Percentiles rank a stretch among this genome's conserved stretches.
Evolutionary conservation across 75 land plant genomes (phyloP).

Genomic region (Pinus albicaulis): DNA sequence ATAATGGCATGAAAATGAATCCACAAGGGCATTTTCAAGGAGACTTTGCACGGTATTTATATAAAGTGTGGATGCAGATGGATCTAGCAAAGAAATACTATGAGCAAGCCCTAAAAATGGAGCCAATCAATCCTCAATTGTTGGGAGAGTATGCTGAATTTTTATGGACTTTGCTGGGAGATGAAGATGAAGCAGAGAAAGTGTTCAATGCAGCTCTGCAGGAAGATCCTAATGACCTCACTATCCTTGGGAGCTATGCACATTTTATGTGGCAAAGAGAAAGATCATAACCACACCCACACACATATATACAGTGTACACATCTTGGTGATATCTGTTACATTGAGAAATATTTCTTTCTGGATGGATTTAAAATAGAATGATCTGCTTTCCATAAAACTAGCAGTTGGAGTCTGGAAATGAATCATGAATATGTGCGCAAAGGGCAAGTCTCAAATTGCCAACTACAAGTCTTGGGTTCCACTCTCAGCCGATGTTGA

Average conservation of each 20-base stretch:
- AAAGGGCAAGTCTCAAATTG: no score
- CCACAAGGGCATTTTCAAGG: constrained; percentile 10
- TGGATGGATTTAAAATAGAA: no score
- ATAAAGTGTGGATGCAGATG: constrained; percentile 20
- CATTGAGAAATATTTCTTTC: no score
- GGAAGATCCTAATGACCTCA: constrained; percentile 7
- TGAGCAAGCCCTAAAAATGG: constrained; percentile 16
- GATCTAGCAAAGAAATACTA: constrained; percentile 19
- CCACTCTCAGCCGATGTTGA: no score
- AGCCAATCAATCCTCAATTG: constrained; percentile 14
- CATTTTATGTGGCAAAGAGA: constrained; percentile 14
- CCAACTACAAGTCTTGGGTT: no score
- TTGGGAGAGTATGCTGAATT: constrained; percentile 19
- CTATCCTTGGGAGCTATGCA: constrained; percentile 21
- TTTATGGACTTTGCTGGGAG: constrained; percentile 11
- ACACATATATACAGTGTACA: no score
- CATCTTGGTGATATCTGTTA: no score
- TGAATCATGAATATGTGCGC: no score
- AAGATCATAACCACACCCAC: no score
- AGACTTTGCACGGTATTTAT: constrained; percentile 21
- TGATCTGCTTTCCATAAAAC: no score
- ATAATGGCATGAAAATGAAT: constrained; percentile 7
- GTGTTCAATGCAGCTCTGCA: constrained; percentile 17
- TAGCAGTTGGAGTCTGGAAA: no score
- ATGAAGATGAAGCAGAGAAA: constrained; percentile 18